phyloP scores from a whole-genome alignment of 805 yeast genomes.

The Saccharomycopsis synnaedendra region DNA sequence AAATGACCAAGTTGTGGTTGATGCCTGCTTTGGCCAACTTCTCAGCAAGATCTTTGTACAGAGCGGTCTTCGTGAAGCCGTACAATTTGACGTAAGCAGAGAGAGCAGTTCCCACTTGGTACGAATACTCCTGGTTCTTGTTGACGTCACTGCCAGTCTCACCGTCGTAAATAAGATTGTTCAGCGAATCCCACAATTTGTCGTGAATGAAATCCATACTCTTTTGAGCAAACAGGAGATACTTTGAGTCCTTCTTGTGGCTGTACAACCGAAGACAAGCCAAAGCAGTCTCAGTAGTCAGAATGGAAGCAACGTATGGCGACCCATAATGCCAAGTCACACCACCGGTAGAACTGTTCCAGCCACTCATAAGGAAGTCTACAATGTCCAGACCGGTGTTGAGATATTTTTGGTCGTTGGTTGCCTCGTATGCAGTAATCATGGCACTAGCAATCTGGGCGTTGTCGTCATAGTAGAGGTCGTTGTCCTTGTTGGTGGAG shows the following conservation, averaged over 20 bases:
- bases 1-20: constrained; percentile 42
- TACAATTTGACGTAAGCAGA: constrained; percentile 42
- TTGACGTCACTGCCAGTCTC: constrained; percentile 30
- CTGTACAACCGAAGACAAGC: constrained; percentile 47
- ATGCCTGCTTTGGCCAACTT: constrained; percentile 43
- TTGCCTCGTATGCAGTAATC: constrained; percentile 57
- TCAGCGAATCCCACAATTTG: constrained; percentile 39
- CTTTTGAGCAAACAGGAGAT: constrained; percentile 46
- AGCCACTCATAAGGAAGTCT: constrained; percentile 54
- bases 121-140: constrained; percentile 49
- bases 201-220: constrained; percentile 49
- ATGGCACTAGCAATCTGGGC: constrained; percentile 63
- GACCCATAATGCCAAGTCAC: constrained; percentile 56
- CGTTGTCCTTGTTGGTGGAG: constrained; percentile 50
- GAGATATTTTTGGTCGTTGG: constrained; percentile 40
- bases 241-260: constrained; percentile 34
- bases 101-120: constrained; percentile 56
- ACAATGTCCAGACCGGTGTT: constrained; percentile 47
- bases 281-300: constrained; percentile 57
- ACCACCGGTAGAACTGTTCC: constrained; percentile 50
- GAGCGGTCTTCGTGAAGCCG: constrained; percentile 35
- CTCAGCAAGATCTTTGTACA: constrained; percentile 31
- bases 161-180: constrained; percentile 53
- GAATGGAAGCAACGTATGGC: constrained; percentile 50
- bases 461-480: constrained; percentile 64